Evolutionary conservation across 2,329 filamentous ascomycete genomes (phyloP).

Genomic region (Zymoseptoria crescenta): DNA sequence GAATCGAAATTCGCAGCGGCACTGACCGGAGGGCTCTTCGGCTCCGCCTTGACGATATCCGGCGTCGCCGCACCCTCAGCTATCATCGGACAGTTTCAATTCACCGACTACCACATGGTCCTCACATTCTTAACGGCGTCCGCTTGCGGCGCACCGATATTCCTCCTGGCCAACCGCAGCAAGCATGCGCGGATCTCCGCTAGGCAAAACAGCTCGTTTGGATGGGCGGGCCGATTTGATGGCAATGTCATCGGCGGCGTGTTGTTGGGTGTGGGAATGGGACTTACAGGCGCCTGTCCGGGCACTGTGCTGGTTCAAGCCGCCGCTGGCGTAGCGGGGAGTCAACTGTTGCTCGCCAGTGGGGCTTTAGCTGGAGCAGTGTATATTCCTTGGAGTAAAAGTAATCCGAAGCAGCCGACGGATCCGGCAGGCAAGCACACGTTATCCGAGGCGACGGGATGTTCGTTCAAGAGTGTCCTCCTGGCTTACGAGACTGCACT

Average conservation of each 20-base stretch:
- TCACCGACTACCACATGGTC: background rate
- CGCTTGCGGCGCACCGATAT: background rate
- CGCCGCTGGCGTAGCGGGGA: slow-evolving; percentile 41
- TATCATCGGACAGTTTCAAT: background rate
- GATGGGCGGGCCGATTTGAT: background rate
- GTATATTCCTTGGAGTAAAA: background rate
- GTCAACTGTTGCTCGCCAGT: background rate
- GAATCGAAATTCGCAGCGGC: background rate
- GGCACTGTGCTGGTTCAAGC: slow-evolving; percentile 58
- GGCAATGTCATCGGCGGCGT: slow-evolving; percentile 54
- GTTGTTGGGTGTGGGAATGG: slow-evolving; percentile 59
- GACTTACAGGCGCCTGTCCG: slow-evolving; percentile 56
- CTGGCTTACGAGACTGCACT: background rate
- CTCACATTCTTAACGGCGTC: background rate
- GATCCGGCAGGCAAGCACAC: background rate
- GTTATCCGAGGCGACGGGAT: background rate
- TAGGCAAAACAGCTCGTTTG: background rate
- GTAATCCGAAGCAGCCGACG: background rate
- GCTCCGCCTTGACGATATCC: background rate
- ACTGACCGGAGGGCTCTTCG: background rate
- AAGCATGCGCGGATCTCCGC: background rate
- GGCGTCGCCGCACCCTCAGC: background rate
- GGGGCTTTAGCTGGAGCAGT: background rate
- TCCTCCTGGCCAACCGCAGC: background rate
- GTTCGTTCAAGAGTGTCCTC: background rate